A percentile compares a stretch with the other conserved stretches of the same genome.
Conservation (phyloP, 1,284 basidiomycete genomes). For the Ceratobasidium sp. region DNA sequence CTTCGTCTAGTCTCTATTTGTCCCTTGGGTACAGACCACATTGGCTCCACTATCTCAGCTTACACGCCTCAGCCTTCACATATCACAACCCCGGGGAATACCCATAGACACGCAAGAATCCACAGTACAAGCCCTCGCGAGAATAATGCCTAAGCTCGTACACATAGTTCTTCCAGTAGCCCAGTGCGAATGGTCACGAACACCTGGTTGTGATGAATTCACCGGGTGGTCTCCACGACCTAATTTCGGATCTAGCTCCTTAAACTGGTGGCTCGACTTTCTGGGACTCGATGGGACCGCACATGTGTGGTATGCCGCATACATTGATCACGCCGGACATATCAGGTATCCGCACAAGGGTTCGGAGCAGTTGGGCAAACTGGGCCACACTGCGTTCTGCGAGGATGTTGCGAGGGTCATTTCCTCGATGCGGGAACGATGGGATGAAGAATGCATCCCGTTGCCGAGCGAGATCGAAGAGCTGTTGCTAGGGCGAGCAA, state of each 20-base stretch:
- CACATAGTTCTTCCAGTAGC: conserved; percentile 15
- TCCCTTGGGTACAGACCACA: neutral
- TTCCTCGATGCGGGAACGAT: neutral
- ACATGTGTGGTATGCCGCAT: neutral
- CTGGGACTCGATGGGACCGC: conserved; percentile 7
- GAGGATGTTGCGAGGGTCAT: neutral
- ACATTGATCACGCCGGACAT: neutral
- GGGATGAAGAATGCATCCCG: neutral
- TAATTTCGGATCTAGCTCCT: neutral
- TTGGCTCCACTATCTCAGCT: conserved; percentile 1
- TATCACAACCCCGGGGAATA: neutral
- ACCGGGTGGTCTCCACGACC: conserved; percentile 26
- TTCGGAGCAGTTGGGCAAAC: neutral
- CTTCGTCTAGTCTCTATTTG: neutral
- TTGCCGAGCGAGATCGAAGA: neutral
- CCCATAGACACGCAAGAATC: neutral
- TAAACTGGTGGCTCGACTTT: conserved; percentile 32
- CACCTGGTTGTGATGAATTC: neutral
- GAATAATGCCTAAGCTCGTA: neutral
- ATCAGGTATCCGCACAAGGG: neutral
- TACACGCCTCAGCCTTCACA: conserved; percentile 12
- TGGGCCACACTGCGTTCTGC: neutral
- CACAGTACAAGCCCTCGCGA: neutral
- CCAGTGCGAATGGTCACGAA: conserved; percentile 10
- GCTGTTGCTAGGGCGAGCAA: neutral